A percentile compares a stretch with the other conserved stretches of the same genome.
phyloP scores from a whole-genome alignment of 495 filamentous ascomycete species.

The Penicillium canescens region DNA sequence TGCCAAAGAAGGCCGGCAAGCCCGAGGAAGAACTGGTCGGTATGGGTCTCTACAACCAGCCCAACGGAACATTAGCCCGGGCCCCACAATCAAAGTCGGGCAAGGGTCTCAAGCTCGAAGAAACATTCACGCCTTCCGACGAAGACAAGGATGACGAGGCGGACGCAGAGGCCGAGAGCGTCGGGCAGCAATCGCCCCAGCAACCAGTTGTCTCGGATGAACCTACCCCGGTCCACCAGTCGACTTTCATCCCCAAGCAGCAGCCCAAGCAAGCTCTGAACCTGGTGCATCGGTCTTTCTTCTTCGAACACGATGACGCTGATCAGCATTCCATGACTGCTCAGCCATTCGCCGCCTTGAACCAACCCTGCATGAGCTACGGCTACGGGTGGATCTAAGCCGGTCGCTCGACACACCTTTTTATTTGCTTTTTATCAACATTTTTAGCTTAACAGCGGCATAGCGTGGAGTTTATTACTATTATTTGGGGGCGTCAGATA shows the following conservation, averaged over 20 bases:
- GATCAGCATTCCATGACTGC: constrained; percentile 31
- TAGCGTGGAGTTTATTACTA: constrained; percentile 38
- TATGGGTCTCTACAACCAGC: constrained; percentile 79
- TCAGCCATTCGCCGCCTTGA: constrained; percentile 32
- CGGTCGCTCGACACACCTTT: constrained; percentile 1
- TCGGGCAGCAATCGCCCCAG: constrained; percentile 22
- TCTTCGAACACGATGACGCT: constrained; percentile 44
- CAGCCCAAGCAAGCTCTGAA: constrained; percentile 32
- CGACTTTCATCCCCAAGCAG: constrained; percentile 23
- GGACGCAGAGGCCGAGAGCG: constrained; percentile 47
- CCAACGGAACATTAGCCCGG: constrained; percentile 51
- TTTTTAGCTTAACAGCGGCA: constrained; percentile 27
- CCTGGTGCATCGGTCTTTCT: constrained; percentile 47
- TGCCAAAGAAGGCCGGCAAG: constrained; percentile 33
- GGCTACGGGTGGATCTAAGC: constrained; percentile 45
- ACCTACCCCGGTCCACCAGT: constrained; percentile 8
- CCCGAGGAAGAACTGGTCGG: constrained; percentile 73
- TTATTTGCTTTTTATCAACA: constrained; percentile 12
- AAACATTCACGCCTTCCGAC: constrained; percentile 75
- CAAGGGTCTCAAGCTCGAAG: constrained; percentile 80
- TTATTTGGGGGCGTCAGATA: constrained; percentile 17
- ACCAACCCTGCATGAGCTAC: constrained; percentile 41
- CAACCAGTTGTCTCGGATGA: constrained; percentile 8
- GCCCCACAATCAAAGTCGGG: constrained; percentile 50
- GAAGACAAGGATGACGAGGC: constrained; percentile 59